These are phyloP conservation scores for Psilocybe tampanensis DNA, from an alignment of 768 basidiomycete species.

Conservation along the genomic window DNA sequence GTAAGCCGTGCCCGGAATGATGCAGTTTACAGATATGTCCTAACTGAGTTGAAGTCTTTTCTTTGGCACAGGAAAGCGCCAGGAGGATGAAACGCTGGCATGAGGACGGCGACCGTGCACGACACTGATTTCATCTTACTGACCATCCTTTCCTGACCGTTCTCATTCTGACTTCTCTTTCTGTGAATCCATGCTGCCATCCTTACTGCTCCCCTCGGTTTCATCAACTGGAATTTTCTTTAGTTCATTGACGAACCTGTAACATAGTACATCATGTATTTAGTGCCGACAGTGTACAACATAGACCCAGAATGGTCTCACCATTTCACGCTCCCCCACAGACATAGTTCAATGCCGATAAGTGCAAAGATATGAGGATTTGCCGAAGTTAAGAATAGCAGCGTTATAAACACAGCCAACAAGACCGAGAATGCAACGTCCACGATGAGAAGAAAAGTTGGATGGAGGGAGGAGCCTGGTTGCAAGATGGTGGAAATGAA, in stretches of 20 bases:
- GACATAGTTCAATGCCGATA: conserved; percentile 61
- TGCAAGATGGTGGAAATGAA: conserved; percentile 63
- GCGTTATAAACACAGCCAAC: conserved; percentile 56
- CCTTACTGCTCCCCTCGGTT: background rate
- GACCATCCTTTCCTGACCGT: conserved; percentile 4
- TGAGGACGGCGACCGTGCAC: conserved; percentile 64
- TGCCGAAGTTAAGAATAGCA: conserved; percentile 63
- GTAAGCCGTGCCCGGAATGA: conserved; percentile 48
- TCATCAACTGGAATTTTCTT: conserved; percentile 34
- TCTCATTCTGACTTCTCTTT: conserved; percentile 14
- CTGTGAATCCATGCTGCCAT: conserved; percentile 7
- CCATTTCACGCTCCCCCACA: conserved; percentile 88
- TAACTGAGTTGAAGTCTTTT: conserved; percentile 63
- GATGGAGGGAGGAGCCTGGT: conserved; percentile 79
- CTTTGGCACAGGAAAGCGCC: conserved; percentile 81
- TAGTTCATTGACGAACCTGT: conserved; percentile 72
- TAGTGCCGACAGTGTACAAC: background rate
- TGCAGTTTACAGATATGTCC: conserved; percentile 4
- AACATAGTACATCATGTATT: conserved; percentile 14
- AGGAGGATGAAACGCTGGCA: conserved; percentile 83
- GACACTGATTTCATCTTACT: conserved; percentile 37
- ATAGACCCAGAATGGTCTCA: conserved; percentile 30
- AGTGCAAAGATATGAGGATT: conserved; percentile 71
- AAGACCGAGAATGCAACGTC: conserved; percentile 64
- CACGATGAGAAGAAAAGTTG: conserved; percentile 63